Base-by-base conservation (phyloP, 2,329 filamentous ascomycete genomes). In the Colletotrichum costaricense region DNA sequence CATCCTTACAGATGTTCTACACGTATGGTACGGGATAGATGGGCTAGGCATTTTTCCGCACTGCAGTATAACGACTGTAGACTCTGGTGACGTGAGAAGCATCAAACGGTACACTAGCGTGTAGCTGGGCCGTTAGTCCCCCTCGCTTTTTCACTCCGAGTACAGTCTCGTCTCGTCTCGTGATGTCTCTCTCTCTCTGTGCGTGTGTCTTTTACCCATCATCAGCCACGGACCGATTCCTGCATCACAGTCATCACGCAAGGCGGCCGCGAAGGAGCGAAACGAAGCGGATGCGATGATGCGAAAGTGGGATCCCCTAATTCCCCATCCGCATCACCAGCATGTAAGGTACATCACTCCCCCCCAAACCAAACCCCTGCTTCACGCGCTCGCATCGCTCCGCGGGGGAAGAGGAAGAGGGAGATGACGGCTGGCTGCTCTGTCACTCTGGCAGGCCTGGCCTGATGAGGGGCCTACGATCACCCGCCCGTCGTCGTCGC, bases 171-270 rank as follows among this genome's bases (percentile, higher is more conserved):
- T 52, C 55, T 35, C 26, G 70, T 73, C 70, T 64, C 46, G 66
- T 58, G 46, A 67, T 73, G 54, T 73, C 64, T 68, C 57, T 73
- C 64, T 68, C 64, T 68, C 57, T 73, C 64, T 68, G 57, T 72
- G 58, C n/a, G 19, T 19, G 22, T 46, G 69, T 62, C 52, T 59
- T 49, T 49, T 49, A 49, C 42, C 19, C 42, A 49, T 49, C 42
- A 49, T 19, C 19, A 49, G 19, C 42, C 19, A n/a, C 42, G 19
- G 46, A 54, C 54, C 46, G 19, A 35, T 35, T 35, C 33, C 33
- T 35, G 33, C 33, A 35, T 35, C 33, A 35, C 12, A 35, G 33
- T 35, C 11, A 12, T 35, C 19, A 49, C 42, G 42, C 42, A 49
- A n/a, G 42, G 42, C 42, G 19, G 42, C 42, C 42, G 42, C 42